phyloP scores from a whole-genome alignment of 306 rosid species.

The Casuarina cunninghamiana region DNA sequence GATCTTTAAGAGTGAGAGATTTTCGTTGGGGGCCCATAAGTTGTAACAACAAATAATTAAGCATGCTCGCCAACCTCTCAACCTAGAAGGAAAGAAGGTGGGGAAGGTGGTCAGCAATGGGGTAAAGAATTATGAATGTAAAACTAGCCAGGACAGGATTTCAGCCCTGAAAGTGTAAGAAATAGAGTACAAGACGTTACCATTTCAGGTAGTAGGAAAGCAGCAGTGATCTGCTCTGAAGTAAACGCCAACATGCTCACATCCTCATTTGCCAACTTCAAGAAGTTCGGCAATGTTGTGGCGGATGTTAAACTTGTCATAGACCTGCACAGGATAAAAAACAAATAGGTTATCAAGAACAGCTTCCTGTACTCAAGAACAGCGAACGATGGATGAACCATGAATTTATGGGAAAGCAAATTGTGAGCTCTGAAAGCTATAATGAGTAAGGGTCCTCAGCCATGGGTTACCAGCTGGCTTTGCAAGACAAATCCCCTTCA shows the following conservation, averaged over 20 bases:
- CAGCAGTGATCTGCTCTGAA: conserved; percentile 92
- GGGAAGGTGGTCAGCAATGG: background rate
- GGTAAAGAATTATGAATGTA: conserved; percentile 1
- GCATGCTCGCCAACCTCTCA: conserved; percentile 99
- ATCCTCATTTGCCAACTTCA: conserved; percentile 98
- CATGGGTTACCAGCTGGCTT: background rate
- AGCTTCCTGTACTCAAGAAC: conserved; percentile 15
- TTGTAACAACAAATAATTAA: conserved; percentile 92
- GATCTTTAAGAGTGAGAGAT: conserved; percentile 94
- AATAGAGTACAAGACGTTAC: conserved; percentile 36
- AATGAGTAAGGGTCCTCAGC: background rate
- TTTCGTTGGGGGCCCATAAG: conserved; percentile 96
- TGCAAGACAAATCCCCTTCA: background rate
- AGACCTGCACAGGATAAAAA: conserved; percentile 65
- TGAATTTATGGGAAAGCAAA: background rate
- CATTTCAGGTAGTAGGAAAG: conserved; percentile 99
- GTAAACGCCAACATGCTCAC: conserved; percentile 94
- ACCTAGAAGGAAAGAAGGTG: conserved; percentile 66
- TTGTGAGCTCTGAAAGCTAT: background rate
- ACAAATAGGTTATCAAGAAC: conserved; percentile 30
- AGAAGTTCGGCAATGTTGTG: conserved; percentile 98
- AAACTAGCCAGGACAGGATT: background rate
- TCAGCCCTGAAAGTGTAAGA: conserved; percentile 16
- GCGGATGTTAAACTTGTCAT: conserved; percentile 97
- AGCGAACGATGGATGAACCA: conserved; percentile 22